Evolutionary conservation across 2,329 filamentous ascomycete species (phyloP).

Genomic region (Grosmannia clavigera): DNA sequence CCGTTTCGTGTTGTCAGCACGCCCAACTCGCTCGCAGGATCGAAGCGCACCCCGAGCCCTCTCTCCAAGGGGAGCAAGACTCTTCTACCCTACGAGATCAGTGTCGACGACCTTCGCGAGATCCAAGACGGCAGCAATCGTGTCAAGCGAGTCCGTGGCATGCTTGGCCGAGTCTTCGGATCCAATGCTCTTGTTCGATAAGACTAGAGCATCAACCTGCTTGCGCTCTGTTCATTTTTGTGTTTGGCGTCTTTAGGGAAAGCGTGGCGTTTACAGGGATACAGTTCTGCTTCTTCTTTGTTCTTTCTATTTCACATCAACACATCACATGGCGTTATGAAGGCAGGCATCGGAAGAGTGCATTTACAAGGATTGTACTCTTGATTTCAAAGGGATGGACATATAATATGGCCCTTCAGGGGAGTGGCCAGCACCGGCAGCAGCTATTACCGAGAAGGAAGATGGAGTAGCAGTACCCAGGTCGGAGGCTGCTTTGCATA

Average conservation of each 20-base stretch:
- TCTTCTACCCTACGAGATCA: slow-evolving; percentile 44
- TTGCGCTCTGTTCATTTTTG: background rate
- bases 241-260: background rate
- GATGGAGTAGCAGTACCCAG: background rate
- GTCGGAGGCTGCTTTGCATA: slow-evolving; percentile 1
- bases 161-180: slow-evolving; percentile 41
- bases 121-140: slow-evolving; percentile 37
- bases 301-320: background rate
- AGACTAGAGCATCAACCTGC: background rate
- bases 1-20: slow-evolving; percentile 24
- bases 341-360: background rate
- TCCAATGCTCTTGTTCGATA: slow-evolving; percentile 26
- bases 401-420: slow-evolving; percentile 4
- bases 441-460: background rate
- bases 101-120: slow-evolving; percentile 36
- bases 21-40: slow-evolving; percentile 11
- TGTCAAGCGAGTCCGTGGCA: slow-evolving; percentile 32
- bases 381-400: slow-evolving; percentile 1
- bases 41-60: slow-evolving; percentile 9
- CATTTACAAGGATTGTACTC: background rate
- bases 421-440: background rate
- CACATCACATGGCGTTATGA: background rate
- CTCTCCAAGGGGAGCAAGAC: slow-evolving; percentile 7
- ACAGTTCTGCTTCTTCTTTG: background rate
- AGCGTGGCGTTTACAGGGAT: slow-evolving; percentile 2